Evolutionary conservation across 495 filamentous ascomycete species (phyloP).

Genomic region (Lophiotrema nucula): DNA sequence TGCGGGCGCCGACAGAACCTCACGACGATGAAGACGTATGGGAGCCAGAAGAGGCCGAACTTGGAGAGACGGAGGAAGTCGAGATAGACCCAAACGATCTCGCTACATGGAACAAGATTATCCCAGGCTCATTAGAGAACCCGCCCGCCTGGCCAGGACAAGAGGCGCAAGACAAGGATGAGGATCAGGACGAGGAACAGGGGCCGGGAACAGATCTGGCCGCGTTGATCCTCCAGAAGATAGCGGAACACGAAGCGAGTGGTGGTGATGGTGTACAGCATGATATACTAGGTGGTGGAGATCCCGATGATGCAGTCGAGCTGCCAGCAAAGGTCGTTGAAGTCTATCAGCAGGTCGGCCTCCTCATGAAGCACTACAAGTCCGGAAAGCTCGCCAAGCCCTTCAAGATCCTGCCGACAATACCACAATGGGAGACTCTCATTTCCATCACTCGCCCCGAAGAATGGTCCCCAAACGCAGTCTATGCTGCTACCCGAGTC

Average conservation of each 20-base stretch:
- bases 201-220: conserved; percentile 71
- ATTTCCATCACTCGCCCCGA: conserved; percentile 78
- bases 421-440: conserved; percentile 87
- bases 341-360: conserved; percentile 89
- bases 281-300: conserved; percentile 17
- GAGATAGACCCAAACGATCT: conserved; percentile 89
- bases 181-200: conserved; percentile 34
- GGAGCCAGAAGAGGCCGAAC: conserved; percentile 64
- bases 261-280: conserved; percentile 34
- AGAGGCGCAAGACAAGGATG: no score
- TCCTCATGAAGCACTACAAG: conserved; percentile 88
- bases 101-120: conserved; percentile 85
- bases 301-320: conserved; percentile 73
- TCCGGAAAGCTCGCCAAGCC: conserved; percentile 93
- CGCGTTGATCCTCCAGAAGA: conserved; percentile 89
- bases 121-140: conserved; percentile 58
- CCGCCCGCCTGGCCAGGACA: conserved; percentile 42
- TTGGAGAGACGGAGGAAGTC: conserved; percentile 73
- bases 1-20: conserved; percentile 41
- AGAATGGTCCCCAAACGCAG: conserved; percentile 82
- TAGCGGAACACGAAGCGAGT: conserved; percentile 87
- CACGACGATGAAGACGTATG: conserved; percentile 57
- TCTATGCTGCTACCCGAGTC: conserved; percentile 81
- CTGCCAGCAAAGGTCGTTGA: conserved; percentile 89
- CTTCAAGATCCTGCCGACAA: conserved; percentile 91